Evolutionary conservation across 176 grass and related monocot species (phyloP).

Genomic region (Oryza punctata): DNA sequence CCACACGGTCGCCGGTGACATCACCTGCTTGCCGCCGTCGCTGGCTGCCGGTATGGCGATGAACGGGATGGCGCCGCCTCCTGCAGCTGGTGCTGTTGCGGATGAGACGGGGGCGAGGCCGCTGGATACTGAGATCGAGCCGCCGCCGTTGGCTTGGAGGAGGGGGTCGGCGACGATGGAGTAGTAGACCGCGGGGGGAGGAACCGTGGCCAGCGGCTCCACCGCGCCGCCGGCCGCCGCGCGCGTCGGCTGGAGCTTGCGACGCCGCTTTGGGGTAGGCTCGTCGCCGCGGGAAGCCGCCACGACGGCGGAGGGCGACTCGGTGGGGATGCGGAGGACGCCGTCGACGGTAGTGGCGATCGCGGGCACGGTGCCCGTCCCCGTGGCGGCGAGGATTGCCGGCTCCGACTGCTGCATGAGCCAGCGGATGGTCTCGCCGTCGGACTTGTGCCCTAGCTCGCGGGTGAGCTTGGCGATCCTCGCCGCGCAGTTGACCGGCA

Average conservation of each 20-base stretch:
- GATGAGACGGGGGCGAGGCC: conserved; percentile 58
- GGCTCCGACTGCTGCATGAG: conserved; percentile 88
- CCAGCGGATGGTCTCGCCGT: conserved; percentile 93
- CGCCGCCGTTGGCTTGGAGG: conserved; percentile 57
- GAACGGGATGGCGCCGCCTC: conserved; percentile 58
- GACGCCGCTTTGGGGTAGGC: conserved; percentile 46
- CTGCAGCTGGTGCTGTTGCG: not conserved
- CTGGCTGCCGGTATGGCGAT: conserved; percentile 39
- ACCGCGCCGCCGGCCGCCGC: conserved; percentile 13
- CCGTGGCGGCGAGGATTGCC: conserved; percentile 75
- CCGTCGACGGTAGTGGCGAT: conserved; percentile 73
- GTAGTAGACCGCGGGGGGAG: conserved; percentile 49
- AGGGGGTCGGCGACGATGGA: conserved; percentile 59
- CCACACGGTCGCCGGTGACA: conserved; percentile 56
- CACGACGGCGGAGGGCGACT: conserved; percentile 23
- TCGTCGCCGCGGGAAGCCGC: conserved; percentile 24
- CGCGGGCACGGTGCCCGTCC: conserved; percentile 81
- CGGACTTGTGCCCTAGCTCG: conserved; percentile 84
- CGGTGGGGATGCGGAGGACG: conserved; percentile 66
- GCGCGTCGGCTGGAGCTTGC: conserved; percentile 84
- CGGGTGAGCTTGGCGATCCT: conserved; percentile 65
- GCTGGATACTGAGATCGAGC: conserved; percentile 58
- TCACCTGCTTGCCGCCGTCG: conserved; percentile 31
- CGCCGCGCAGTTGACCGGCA: conserved; percentile 71
- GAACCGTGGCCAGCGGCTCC: not conserved